Percentiles rank a stretch among this genome's conserved stretches.
Conservation (phyloP, 495 filamentous ascomycete genomes). For the Beverwykella pulmonaria region DNA sequence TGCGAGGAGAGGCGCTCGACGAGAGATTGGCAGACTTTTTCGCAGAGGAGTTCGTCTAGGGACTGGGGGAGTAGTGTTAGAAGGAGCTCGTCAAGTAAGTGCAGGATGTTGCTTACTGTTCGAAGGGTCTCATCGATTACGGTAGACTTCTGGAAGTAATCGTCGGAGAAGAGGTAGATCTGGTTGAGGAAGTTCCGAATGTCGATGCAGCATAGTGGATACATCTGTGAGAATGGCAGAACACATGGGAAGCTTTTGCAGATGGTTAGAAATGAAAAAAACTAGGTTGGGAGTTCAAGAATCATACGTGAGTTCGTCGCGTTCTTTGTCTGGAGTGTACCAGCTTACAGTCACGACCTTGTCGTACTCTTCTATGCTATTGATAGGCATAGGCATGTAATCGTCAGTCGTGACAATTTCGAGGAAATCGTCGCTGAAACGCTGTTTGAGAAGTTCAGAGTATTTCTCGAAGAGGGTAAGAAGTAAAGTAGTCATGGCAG, state of each 20-base stretch:
- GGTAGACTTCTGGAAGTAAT: constrained; percentile 84
- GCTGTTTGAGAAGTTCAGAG: constrained; percentile 82
- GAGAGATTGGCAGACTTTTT: constrained; percentile 85
- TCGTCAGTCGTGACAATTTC: constrained; percentile 97
- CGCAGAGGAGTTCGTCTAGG: constrained; percentile 86
- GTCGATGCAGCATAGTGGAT: constrained; percentile 94
- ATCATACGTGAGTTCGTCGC: constrained; percentile 73
- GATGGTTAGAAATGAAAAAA: constrained; percentile 29
- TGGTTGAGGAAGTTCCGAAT: constrained; percentile 96
- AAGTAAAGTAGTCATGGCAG: constrained; percentile 76
- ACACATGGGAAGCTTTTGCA: constrained; percentile 79
- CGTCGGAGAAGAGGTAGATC: constrained; percentile 93
- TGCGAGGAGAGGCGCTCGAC: constrained; percentile 87
- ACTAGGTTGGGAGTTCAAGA: not conserved
- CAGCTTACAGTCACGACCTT: constrained; percentile 92
- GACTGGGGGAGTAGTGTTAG: constrained; percentile 48
- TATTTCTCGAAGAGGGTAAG: constrained; percentile 90
- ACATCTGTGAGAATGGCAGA: constrained; percentile 98
- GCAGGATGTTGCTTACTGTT: constrained; percentile 56
- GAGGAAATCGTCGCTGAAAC: constrained; percentile 91
- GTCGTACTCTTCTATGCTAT: constrained; percentile 85
- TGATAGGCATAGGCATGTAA: constrained; percentile 98
- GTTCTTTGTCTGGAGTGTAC: constrained; percentile 79
- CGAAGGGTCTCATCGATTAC: constrained; percentile 88
- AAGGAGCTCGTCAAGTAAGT: not conserved